A percentile compares a stretch with the other conserved stretches of the same genome.
These are phyloP conservation scores for Leavenworthia alabamica DNA, from an alignment of 345 rosid genomes.

Conservation along the genomic window DNA sequence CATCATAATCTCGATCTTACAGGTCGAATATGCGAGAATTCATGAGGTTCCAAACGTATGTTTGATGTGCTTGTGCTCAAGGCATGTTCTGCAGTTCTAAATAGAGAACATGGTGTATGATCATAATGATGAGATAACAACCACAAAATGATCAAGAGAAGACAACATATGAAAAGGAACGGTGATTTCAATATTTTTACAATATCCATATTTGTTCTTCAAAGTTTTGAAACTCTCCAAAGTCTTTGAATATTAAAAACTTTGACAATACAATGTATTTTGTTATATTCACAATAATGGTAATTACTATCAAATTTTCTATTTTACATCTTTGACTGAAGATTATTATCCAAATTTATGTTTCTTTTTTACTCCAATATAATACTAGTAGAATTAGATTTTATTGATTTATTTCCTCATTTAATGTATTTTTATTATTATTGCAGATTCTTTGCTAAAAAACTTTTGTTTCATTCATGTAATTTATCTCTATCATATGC, in stretches of 20 bases:
- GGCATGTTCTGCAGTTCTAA: neutral
- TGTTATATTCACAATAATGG: neutral
- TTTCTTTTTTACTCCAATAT: neutral
- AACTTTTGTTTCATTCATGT: too few species aligned
- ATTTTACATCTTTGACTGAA: neutral
- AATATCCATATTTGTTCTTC: slow-evolving; percentile 3
- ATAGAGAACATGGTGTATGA: neutral
- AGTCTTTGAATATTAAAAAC: neutral
- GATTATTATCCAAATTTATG: neutral
- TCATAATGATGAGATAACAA: slow-evolving; percentile 13
- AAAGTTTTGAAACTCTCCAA: neutral
- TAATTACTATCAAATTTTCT: neutral
- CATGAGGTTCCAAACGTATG: too few species aligned
- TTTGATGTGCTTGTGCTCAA: too few species aligned
- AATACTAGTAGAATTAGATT: neutral
- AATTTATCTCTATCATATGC: too few species aligned
- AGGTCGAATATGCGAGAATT: neutral
- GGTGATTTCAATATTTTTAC: slow-evolving; percentile 17
- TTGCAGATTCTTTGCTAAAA: neutral
- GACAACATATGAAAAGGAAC: neutral
- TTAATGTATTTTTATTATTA: neutral
- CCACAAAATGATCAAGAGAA: slow-evolving; percentile 17
- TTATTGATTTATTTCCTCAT: neutral
- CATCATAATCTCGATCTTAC: slow-evolving; percentile 25
- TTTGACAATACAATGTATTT: neutral